Base-by-base conservation (phyloP, 2,329 filamentous ascomycete genomes). In the Penicillium brasilianum region DNA sequence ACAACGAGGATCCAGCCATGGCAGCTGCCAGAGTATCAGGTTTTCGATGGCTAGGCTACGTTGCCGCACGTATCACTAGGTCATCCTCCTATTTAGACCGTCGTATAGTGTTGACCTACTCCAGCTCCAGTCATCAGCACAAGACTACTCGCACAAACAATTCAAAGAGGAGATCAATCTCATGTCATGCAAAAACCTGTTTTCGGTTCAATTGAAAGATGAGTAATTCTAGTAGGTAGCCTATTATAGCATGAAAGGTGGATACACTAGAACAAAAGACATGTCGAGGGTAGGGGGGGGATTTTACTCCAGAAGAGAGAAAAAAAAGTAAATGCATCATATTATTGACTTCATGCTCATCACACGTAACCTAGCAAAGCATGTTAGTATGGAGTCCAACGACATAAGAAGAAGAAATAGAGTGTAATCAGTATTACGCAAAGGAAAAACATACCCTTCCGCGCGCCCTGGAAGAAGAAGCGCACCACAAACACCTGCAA, bases 381-480 rank as follows among this genome's bases (percentile, higher is more conserved):
- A 56, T 10, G 61, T 70, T 61, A 69, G 57, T 57, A 30, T 28
- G 11, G 14, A 13, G 11, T 5, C n/a, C 7, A 10, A 51, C 36
- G 16, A 36, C 2, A 18, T n/a, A 18, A n/a, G 1, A 16, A 22
- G 16, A 36, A 22, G 30, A 36, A 34, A 22, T 10, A 16, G 50
- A 20, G 18, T 20, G 8, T 14, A 48, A 4, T 9, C 34, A 14
- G 8, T 11, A 2, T 14, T 18, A 2, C 37, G 4, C 16, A 48
- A 9, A 3, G 41, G 41, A 22, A 41, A 49, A 62, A 75, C 77
- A 68, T 74, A 82, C 87, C 87, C 82, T 89, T 89, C 74, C 87
- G 78, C n/a, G 87, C 87, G 39, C 87, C 93, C 84, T 97, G 94
- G 87, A 99, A 99, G 83, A 99, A 99, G 88, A 98, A 98, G 68